Conservation (phyloP, 805 yeast species). For the Ogataea methanolica region DNA sequence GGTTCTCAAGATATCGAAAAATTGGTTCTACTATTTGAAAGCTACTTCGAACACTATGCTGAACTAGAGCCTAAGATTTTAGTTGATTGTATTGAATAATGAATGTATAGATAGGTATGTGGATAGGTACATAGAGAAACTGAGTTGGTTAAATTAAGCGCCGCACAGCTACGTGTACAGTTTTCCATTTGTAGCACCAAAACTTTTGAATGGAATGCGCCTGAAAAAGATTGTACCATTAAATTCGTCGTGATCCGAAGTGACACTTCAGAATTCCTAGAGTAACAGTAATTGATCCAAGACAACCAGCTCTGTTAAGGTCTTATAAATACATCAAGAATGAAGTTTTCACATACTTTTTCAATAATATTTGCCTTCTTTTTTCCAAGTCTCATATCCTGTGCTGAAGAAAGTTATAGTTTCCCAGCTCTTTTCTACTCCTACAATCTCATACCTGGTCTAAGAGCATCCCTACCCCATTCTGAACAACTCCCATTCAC, state of each 20-base stretch:
- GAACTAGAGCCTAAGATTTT: conserved; percentile 37
- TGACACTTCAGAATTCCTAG: too few relatives aligned
- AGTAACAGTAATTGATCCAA: too few relatives aligned
- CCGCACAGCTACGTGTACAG: too few relatives aligned
- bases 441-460: conserved; percentile 24
- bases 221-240: too few relatives aligned
- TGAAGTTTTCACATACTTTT: neutral
- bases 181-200: too few relatives aligned
- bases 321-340: neutral
- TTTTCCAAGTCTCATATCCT: neutral
- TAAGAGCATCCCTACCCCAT: conserved; percentile 26
- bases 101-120: neutral
- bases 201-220: too few relatives aligned
- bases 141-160: too few relatives aligned
- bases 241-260: too few relatives aligned
- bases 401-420: neutral
- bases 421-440: conserved; percentile 28
- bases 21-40: conserved; percentile 56
- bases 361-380: neutral
- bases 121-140: too few relatives aligned
- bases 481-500: conserved; percentile 28
- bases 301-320: too few relatives aligned
- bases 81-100: conserved; percentile 26
- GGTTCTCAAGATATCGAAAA: conserved; percentile 69
- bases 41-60: conserved; percentile 49